These are phyloP conservation scores for Neurospora crassa DNA, from an alignment of 2,329 filamentous ascomycete genomes.

Conservation along the genomic window DNA sequence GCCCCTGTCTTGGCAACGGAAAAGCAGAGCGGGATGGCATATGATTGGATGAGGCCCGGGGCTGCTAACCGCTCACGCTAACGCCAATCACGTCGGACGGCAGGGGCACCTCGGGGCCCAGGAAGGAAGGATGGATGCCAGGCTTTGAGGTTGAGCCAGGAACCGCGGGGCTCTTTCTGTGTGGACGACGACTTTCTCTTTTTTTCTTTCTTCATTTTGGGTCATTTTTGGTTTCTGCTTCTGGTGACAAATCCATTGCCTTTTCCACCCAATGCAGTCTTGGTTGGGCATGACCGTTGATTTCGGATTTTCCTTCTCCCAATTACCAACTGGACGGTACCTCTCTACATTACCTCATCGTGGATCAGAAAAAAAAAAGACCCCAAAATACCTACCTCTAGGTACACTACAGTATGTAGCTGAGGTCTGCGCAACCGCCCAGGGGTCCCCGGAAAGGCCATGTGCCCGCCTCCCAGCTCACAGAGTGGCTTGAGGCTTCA, in stretches of 20 bases:
- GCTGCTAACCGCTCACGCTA: conserved; percentile 31
- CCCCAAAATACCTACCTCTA: not conserved
- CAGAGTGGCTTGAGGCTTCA: not conserved
- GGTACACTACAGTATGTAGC: not conserved
- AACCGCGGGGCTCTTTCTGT: not conserved
- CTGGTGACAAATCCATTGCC: not conserved
- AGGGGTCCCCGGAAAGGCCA: not conserved
- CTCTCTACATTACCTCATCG: not conserved
- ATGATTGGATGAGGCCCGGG: conserved; percentile 24
- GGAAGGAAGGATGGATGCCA: not conserved
- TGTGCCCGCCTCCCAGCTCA: not conserved
- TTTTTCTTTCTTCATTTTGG: not conserved
- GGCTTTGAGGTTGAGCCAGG: not conserved
- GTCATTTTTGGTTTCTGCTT: not conserved
- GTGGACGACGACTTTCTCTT: not conserved
- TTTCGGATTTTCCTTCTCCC: not conserved
- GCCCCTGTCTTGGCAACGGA: conserved; percentile 10
- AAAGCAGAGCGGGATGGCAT: conserved; percentile 17
- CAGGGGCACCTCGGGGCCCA: conserved; percentile 1
- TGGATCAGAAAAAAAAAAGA: not conserved
- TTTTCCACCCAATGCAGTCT: not conserved
- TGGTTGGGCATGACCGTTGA: not conserved
- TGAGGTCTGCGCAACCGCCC: not conserved
- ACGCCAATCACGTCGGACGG: conserved; percentile 20
- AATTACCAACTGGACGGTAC: not conserved